Conservation (phyloP, 352 stramenopile genomes). For the Phytophthora nicotianae region DNA sequence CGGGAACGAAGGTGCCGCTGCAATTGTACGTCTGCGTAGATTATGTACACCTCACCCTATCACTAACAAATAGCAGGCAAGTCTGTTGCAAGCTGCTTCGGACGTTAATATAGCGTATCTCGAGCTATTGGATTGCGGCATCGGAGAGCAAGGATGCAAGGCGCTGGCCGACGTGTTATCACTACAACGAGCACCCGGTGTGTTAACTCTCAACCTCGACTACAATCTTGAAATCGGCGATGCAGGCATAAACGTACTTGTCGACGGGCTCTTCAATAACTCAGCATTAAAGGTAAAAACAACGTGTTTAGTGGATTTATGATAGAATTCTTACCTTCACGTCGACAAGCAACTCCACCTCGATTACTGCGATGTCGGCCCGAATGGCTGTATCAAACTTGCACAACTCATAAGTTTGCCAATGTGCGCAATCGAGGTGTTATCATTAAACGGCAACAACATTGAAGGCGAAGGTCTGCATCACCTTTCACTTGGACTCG, state of each 20-base stretch:
- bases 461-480: constrained; percentile 64
- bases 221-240: constrained; percentile 75
- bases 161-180: constrained; percentile 56
- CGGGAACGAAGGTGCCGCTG: constrained; percentile 69
- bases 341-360: constrained; percentile 66
- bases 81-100: constrained; percentile 48
- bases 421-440: constrained; percentile 50
- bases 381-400: constrained; percentile 61
- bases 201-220: constrained; percentile 77
- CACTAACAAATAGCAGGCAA: constrained; percentile 34
- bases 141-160: constrained; percentile 65
- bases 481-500: constrained; percentile 75
- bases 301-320: not conserved
- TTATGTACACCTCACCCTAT: not conserved
- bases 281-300: constrained; percentile 57
- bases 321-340: constrained; percentile 1
- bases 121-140: constrained; percentile 80
- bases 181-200: constrained; percentile 53
- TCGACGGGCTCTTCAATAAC: constrained; percentile 76
- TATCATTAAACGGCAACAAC: constrained; percentile 71
- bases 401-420: constrained; percentile 75
- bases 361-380: constrained; percentile 67
- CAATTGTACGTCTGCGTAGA: constrained; percentile 54
- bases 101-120: constrained; percentile 77
- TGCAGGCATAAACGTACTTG: constrained; percentile 53